Base-by-base conservation (phyloP, 768 basidiomycete species). In the Auricularia cornea region DNA sequence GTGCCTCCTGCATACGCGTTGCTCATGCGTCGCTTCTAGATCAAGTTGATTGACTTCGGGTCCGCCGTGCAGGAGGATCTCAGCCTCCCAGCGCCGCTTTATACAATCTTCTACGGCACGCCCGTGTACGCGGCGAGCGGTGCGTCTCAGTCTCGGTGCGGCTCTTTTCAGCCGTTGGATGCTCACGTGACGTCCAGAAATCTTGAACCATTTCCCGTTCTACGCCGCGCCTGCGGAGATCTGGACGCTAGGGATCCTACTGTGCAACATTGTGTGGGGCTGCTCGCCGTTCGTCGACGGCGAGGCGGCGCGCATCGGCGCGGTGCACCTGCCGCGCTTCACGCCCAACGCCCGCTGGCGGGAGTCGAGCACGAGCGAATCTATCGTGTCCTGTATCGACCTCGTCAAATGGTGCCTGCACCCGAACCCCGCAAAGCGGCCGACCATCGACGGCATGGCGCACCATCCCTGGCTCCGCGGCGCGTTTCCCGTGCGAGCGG, bases 21-120 rank as follows among this genome's bases (percentile, higher is more conserved):
- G n/a, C 67, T 57, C 60, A 64, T 11, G 57, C n/a, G n/a, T n/a
- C n/a, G 51, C 41, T 63, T 65, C 41, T 72, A 92, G 87, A 89
- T 96, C 70, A 98, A 98, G 72, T 81, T 98, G 59, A 94, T 98
- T 70, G 95, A 98, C 76, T 98, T 98, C 72, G 95, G 95, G 57
- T 92, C 90, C 67, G 92, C 94, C 30, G 87, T 88, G 30, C 81
- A 89, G 64, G 84, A 84, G 59, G 84, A 94, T 71, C 84, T 86
- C 4, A 70, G 73, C 4, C 72, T 82, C 62, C 80, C 87, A 2
- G 82, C 84, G 12, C 89, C 90, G 0, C 83, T 80, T 62, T 88
- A 93, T 75, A 81, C 80, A 33, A 80, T 86, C 44, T 97, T 96
- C 75, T 97, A 90, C 72, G 96, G 96, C 29, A 95, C 92, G 62